Evolutionary conservation across 176 grass and related monocot species (phyloP).

Genomic region (barley (Hordeum vulgare)): MorexV3_pseudomolecules_assembly NC_058519.1:636085921-636086420

Average conservation of each 20-base stretch:
- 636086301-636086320: not conserved
- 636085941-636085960: too few species aligned
- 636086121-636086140: not conserved
- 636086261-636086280: not conserved
- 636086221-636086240: not conserved
- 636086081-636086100: too few species aligned
- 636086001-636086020: too few species aligned
- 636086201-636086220: not conserved
- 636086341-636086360: conserved; percentile 13
- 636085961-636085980: too few species aligned
- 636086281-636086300: not conserved
- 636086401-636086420: too few species aligned
- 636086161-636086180: not conserved
- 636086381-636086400: too few species aligned
- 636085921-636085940: too few species aligned
- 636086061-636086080: too few species aligned
- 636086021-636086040: too few species aligned
- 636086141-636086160: not conserved
- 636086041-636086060: too few species aligned
- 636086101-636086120: not conserved
- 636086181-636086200: not conserved
- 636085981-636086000: too few species aligned
- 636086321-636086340: not conserved
- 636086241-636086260: not conserved
- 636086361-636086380: not conserved